Percentiles rank a stretch among this genome's conserved stretches.
Conservation (phyloP, 345 rosid species). For the Theobroma cacao region DNA sequence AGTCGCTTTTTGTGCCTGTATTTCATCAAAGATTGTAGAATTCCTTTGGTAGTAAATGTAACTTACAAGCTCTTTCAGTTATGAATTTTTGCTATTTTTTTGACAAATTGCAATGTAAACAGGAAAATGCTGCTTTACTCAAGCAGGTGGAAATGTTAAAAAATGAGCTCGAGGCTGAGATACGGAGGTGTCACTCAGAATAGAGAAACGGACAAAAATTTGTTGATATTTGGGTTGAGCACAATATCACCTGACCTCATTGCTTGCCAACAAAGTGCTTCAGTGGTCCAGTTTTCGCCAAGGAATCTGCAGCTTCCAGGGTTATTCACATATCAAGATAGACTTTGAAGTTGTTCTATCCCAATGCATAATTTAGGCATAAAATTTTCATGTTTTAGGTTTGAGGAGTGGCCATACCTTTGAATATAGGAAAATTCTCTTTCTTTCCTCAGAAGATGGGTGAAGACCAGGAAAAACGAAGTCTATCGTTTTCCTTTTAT, state of each 20-base stretch:
- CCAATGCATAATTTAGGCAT: neutral
- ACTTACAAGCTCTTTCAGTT: neutral
- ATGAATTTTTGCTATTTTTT: conserved; percentile 19
- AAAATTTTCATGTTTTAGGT: neutral
- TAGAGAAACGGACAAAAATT: conserved; percentile 51
- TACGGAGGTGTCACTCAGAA: conserved; percentile 38
- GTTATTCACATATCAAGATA: neutral
- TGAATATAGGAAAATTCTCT: neutral
- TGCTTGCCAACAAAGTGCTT: neutral
- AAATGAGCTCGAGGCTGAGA: conserved; percentile 41
- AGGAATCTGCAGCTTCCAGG: neutral
- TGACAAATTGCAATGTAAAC: conserved; percentile 5
- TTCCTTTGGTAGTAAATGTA: neutral
- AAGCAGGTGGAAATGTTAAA: conserved; percentile 44
- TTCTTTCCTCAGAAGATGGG: neutral
- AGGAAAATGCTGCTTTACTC: conserved; percentile 60
- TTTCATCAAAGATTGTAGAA: neutral
- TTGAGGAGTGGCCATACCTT: neutral
- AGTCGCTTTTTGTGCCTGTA: neutral
- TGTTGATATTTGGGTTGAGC: neutral
- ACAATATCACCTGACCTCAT: neutral
- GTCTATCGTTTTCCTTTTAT: neutral
- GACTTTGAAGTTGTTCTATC: neutral
- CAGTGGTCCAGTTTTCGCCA: neutral
- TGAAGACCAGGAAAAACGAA: neutral